A percentile compares a stretch with the other conserved stretches of the same genome.
phyloP scores from a whole-genome alignment of 257 asterid genomes.

The Lycium ferocissimum region DNA sequence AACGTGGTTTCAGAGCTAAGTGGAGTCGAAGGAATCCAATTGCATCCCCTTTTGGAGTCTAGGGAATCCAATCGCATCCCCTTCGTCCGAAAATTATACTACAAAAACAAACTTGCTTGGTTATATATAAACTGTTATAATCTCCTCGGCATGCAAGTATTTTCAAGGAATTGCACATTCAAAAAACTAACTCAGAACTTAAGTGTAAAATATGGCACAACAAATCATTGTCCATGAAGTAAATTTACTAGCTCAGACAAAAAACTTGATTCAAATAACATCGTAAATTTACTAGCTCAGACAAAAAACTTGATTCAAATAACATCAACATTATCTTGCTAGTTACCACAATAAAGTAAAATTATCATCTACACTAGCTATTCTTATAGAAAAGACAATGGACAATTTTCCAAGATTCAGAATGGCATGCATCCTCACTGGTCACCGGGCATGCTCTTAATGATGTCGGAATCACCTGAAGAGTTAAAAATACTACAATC shows the following conservation, averaged over 20 bases:
- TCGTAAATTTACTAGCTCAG: background rate
- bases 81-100: too few species aligned
- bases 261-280: background rate
- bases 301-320: background rate
- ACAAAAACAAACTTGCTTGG: too few species aligned
- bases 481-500: background rate
- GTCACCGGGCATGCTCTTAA: conserved; percentile 62
- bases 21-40: too few species aligned
- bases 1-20: too few species aligned
- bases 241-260: too few species aligned
- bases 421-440: conserved; percentile 44
- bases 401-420: too few species aligned
- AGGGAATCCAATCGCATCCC: too few species aligned
- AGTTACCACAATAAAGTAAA: background rate
- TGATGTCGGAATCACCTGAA: conserved; percentile 81
- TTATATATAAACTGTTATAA: too few species aligned
- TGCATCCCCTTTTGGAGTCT: too few species aligned
- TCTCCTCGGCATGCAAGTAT: too few species aligned
- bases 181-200: background rate
- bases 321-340: background rate
- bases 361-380: background rate
- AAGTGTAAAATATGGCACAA: background rate
- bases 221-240: background rate
- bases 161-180: background rate
- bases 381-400: too few species aligned